These are phyloP conservation scores for Phytophthora quininea DNA, from an alignment of 352 stramenopile species.

Conservation along the genomic window DNA sequence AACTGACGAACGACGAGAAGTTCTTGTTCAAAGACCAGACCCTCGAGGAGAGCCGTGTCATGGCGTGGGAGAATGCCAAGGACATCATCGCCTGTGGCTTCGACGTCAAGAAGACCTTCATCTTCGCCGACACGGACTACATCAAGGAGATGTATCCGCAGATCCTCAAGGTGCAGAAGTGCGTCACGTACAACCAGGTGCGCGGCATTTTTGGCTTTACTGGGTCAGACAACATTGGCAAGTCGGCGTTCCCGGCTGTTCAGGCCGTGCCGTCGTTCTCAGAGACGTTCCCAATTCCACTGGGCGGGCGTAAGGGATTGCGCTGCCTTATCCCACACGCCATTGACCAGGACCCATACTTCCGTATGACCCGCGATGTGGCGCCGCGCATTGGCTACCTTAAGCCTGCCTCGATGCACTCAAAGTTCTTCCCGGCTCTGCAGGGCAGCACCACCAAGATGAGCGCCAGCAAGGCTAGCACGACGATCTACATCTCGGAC, in stretches of 20 bases:
- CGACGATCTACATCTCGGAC: constrained; percentile 99
- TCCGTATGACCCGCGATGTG: constrained; percentile 99
- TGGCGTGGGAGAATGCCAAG: constrained; percentile 99
- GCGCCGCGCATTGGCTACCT: constrained; percentile 96
- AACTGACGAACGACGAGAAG: constrained; percentile 99
- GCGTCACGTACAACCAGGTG: constrained; percentile 97
- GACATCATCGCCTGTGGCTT: constrained; percentile 99
- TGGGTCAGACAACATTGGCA: constrained; percentile 98
- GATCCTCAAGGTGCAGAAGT: constrained; percentile 99
- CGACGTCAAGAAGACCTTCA: constrained; percentile 98
- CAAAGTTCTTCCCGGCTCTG: constrained; percentile 99
- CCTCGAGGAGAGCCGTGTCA: constrained; percentile 85
- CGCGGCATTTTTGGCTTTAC: constrained; percentile 99
- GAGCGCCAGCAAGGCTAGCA: constrained; percentile 96
- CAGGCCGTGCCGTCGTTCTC: constrained; percentile 98
- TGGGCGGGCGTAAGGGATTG: constrained; percentile 89
- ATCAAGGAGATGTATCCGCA: constrained; percentile 99
- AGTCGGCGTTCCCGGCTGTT: constrained; percentile 98
- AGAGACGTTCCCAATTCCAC: constrained; percentile 94
- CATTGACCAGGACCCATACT: constrained; percentile 99
- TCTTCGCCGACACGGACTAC: constrained; percentile 99
- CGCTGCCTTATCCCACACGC: constrained; percentile 99
- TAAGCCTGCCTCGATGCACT: constrained; percentile 99
- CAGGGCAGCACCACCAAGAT: constrained; percentile 99
- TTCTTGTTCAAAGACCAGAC: constrained; percentile 99